Percentiles rank a stretch among this genome's conserved stretches.
phyloP scores from a whole-genome alignment of 192 early-diverging fungal genomes.

The Pecoramyces ruminantium region DNA sequence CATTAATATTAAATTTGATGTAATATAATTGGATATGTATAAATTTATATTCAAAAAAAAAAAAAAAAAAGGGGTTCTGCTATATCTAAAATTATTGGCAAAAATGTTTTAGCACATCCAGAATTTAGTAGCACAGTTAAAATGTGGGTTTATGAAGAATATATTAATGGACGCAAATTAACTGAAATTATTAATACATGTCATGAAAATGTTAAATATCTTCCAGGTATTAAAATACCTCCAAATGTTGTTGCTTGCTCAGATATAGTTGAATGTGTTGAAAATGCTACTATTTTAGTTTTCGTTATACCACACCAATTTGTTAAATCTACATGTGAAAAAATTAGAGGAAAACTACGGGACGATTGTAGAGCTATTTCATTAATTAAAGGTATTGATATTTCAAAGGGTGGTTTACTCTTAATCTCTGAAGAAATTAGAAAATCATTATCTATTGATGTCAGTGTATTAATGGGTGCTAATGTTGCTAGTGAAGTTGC shows the following conservation, averaged over 20 bases:
- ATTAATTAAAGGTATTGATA: slow-evolving; percentile 85
- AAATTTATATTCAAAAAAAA: no score
- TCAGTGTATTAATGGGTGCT: slow-evolving; percentile 79
- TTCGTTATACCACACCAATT: slow-evolving; percentile 96
- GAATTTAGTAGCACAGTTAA: slow-evolving; percentile 64
- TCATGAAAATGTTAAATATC: slow-evolving; percentile 83
- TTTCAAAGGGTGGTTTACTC: slow-evolving; percentile 51
- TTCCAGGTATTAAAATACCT: slow-evolving; percentile 73
- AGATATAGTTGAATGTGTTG: slow-evolving; percentile 56
- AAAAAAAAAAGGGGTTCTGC: slow-evolving; percentile 64
- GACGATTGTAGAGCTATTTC: slow-evolving; percentile 74
- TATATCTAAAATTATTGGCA: slow-evolving; percentile 78
- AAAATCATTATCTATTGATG: slow-evolving; percentile 55
- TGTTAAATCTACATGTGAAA: slow-evolving; percentile 60
- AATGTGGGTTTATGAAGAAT: slow-evolving; percentile 96
- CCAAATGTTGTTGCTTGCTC: slow-evolving; percentile 71
- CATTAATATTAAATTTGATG: not conserved
- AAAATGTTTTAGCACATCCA: slow-evolving; percentile 49
- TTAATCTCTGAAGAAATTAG: slow-evolving; percentile 70
- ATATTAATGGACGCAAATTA: slow-evolving; percentile 55
- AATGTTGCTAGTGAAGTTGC: slow-evolving; percentile 97
- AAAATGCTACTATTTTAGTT: slow-evolving; percentile 75
- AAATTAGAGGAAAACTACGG: slow-evolving; percentile 57
- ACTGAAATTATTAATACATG: slow-evolving; percentile 86
- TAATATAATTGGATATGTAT: no score